Base-by-base conservation (phyloP, 2,329 filamentous ascomycete species). In the Aspergillus tubingensis region DNA sequence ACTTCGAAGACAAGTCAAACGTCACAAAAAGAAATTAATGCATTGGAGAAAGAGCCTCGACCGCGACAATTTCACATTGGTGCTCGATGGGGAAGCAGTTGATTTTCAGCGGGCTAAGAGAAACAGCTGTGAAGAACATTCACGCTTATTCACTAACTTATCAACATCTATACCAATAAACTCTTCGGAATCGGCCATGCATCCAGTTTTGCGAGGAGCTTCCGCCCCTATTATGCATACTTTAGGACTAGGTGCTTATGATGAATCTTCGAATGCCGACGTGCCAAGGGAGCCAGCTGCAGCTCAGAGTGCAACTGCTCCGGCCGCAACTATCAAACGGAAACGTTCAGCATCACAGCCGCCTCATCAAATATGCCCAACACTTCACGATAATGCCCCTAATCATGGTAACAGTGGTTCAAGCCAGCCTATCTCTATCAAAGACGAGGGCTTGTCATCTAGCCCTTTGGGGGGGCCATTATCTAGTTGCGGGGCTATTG, bases 401-500 rank as follows among this genome's bases (percentile, higher is more conserved):
- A 62, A 60, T 15, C 62, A 54, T 27, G 61, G 57, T 17, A 17
- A 21, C n/a, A 10, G 8, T 15, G 25, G 8, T 44, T 44, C 64
- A 21, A 58, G 63, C 15, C 61, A 60, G 15, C 64, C 69, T 17
- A 61, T 73, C 38, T 49, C 65, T 15, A 63, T 79, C 23, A 79
- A 79, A 63, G 71, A 69, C 54, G 76, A 80, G 61, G 64, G 67
- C 15, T 54, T 69, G 23, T 74, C 74, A 38, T 76, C 74, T 41
- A 76, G 74, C 58, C 71, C 74, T 27, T 10, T 69, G n/a, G 63
- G 54, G 11, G 57, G 54, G 11, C 54, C 58, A 51, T 57, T 58
- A 8, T 32, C 62, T 8, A 57, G 54, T 27, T 44, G 49, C 21
- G 65, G 59, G 21, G 50, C 80, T 0, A 78, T 83, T 43, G 86